Evolutionary conservation across 202 grass and related monocot species (phyloP).

Genomic region (Schoenoplectus triqueter): DNA sequence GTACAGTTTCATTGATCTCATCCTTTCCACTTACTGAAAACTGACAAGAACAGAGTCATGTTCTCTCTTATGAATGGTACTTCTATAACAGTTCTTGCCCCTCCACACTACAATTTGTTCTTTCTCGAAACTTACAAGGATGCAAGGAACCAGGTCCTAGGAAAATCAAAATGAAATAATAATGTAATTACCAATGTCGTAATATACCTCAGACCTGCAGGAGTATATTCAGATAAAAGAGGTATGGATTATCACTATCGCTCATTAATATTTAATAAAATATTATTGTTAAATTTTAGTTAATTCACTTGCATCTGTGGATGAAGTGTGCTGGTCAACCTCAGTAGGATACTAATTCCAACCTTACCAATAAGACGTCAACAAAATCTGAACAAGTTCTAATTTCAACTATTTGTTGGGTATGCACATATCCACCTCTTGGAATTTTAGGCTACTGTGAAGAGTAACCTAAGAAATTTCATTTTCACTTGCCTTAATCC

Average conservation of each 20-base stretch:
- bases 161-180: conserved; percentile 22
- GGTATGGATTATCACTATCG: neutral
- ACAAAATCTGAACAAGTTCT: neutral
- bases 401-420: neutral
- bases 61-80: conserved; percentile 8
- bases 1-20: conserved; percentile 30
- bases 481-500: neutral
- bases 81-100: conserved; percentile 55
- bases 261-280: neutral
- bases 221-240: neutral
- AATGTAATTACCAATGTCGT: neutral
- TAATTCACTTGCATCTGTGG: neutral
- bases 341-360: neutral
- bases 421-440: neutral
- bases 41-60: conserved; percentile 31
- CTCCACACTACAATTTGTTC: conserved; percentile 93
- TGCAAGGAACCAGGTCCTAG: conserved; percentile 90
- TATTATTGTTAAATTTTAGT: too few relatives aligned
- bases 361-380: neutral
- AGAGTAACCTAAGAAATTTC: neutral
- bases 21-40: conserved; percentile 39
- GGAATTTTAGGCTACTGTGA: neutral
- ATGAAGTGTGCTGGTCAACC: neutral
- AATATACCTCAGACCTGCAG: neutral
- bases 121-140: conserved; percentile 79